These are phyloP conservation scores for Alternaria sp. DNA, from an alignment of 2,329 filamentous ascomycete genomes.

Conservation along the genomic window DNA sequence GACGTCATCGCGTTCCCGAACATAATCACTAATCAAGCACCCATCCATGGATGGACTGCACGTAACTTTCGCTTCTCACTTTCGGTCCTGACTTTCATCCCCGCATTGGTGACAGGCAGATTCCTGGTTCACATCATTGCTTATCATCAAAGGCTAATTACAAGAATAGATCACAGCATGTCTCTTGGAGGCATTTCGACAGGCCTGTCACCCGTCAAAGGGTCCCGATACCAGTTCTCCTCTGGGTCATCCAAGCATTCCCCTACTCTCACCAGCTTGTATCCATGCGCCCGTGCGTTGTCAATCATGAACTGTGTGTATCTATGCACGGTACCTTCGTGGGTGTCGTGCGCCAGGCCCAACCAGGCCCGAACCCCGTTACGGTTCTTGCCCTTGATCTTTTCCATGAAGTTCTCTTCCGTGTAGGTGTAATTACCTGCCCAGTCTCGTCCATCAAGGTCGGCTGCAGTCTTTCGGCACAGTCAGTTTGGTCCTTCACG, in stretches of 20 bases:
- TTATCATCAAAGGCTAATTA: background rate
- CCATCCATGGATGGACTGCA: background rate
- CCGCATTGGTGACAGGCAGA: background rate
- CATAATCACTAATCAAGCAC: background rate
- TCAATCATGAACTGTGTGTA: constrained; percentile 8
- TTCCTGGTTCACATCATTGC: background rate
- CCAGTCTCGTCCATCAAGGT: constrained; percentile 1
- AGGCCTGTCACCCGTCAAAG: constrained; percentile 6
- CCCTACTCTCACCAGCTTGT: constrained; percentile 60
- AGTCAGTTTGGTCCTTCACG: background rate
- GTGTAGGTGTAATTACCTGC: constrained; percentile 1
- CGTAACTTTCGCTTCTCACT: background rate
- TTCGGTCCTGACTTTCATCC: background rate
- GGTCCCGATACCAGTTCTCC: constrained; percentile 59
- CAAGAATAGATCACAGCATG: background rate
- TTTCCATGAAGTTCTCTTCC: background rate
- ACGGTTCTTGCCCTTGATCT: background rate
- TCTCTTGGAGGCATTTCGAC: background rate
- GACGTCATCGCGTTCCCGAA: constrained; percentile 9
- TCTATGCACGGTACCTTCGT: constrained; percentile 1
- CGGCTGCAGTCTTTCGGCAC: background rate
- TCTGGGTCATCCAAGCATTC: constrained; percentile 63
- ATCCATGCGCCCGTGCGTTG: background rate
- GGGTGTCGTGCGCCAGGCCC: constrained; percentile 1
- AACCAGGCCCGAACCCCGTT: background rate